A percentile compares a stretch with the other conserved stretches of the same genome.
Conservation (phyloP, 768 basidiomycete genomes). For the Coprinopsis cinerea region DNA sequence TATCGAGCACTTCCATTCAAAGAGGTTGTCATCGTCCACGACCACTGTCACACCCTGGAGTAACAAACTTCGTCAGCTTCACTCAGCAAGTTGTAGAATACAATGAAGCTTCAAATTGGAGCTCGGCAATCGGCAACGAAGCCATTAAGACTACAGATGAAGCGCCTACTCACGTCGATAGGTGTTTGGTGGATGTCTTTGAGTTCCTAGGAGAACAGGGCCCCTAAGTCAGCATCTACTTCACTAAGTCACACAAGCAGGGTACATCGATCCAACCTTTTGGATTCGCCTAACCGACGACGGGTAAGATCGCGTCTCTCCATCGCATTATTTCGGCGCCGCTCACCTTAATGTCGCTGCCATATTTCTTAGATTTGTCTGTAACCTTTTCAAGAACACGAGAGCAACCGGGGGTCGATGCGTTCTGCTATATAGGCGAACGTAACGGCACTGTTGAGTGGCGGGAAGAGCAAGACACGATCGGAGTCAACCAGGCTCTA, state of each 20-base stretch:
- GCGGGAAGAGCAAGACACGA: conserved; percentile 9
- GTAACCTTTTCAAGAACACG: neutral
- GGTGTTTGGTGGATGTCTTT: conserved; percentile 55
- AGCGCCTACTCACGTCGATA: conserved; percentile 42
- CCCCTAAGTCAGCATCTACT: no score
- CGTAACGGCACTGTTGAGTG: neutral
- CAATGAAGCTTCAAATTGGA: neutral
- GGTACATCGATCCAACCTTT: no score
- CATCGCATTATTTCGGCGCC: no score
- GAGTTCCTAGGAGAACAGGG: no score
- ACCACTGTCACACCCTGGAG: conserved; percentile 57
- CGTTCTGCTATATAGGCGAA: no score
- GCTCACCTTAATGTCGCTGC: no score
- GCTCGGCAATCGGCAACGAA: neutral
- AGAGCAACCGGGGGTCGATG: no score
- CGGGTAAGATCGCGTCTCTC: no score
- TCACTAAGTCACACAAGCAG: no score
- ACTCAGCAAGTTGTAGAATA: no score
- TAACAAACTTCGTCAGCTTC: conserved; percentile 7
- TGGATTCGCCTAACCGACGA: conserved; percentile 79
- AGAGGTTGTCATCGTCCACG: conserved; percentile 64
- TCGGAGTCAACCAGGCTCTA: conserved; percentile 6
- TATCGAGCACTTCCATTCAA: conserved; percentile 72
- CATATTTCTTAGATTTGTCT: no score
- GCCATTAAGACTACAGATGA: conserved; percentile 5